These are phyloP conservation scores for Ganoderma lingzhi DNA, from an alignment of 1,284 basidiomycete genomes.

Conservation along the genomic window DNA sequence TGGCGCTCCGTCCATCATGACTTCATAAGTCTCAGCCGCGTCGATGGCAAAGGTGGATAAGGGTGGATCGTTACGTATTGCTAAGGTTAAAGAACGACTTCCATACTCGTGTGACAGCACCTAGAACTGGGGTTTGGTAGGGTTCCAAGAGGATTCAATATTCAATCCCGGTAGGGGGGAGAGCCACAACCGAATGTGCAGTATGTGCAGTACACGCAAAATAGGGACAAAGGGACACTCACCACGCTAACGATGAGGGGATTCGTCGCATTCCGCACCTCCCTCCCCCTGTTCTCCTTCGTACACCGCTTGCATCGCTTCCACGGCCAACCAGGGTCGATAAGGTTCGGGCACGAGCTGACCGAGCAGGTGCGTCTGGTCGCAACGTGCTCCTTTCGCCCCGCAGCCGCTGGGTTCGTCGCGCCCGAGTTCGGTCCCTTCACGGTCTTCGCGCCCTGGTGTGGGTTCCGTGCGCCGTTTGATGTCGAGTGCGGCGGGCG, in stretches of 20 bases:
- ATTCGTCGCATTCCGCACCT: not conserved
- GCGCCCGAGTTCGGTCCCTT: too few relatives aligned
- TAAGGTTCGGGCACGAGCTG: constrained; percentile 18
- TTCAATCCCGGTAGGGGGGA: not conserved
- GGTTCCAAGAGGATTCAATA: not conserved
- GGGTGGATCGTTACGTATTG: too few relatives aligned
- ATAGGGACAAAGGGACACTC: not conserved
- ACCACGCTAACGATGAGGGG: not conserved
- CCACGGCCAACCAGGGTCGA: constrained; percentile 21
- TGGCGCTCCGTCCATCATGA: not conserved
- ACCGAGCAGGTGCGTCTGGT: constrained; percentile 8
- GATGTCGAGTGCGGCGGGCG: not conserved
- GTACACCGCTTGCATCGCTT: constrained; percentile 17
- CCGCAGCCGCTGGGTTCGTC: not conserved
- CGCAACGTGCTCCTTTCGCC: not conserved
- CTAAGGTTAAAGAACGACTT: too few relatives aligned
- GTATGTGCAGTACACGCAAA: not conserved
- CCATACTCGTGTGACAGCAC: too few relatives aligned
- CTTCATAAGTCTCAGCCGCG: too few relatives aligned
- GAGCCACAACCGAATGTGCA: not conserved
- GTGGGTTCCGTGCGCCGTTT: not conserved
- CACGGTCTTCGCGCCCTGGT: not conserved
- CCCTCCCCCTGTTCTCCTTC: not conserved
- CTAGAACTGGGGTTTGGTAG: not conserved
- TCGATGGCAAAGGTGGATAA: too few relatives aligned